Conservation (phyloP, 2,329 filamentous ascomycete species). For the Fusarium fracticaudum region DNA sequence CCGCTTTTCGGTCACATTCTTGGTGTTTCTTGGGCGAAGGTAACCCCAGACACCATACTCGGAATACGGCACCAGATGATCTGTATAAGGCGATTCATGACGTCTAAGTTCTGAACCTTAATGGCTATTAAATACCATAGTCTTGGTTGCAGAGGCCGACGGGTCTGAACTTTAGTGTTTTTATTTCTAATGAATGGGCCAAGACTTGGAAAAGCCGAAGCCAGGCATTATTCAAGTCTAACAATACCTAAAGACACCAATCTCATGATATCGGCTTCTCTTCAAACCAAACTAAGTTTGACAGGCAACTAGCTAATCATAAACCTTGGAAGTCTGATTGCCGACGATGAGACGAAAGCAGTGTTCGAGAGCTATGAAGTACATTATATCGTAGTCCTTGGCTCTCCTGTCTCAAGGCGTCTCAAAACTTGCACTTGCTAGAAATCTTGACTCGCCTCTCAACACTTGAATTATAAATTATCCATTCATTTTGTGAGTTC, state of each 20-base stretch:
- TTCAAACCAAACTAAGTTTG: background rate
- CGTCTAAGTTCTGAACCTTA: background rate
- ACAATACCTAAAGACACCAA: background rate
- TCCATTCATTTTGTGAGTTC: conserved; percentile 55
- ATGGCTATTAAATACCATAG: background rate
- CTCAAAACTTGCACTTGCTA: conserved; percentile 69
- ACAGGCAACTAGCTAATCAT: background rate
- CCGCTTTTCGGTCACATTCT: conserved; percentile 7
- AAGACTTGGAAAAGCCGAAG: background rate
- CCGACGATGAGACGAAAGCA: background rate
- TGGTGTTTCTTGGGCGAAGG: background rate
- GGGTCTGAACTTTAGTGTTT: background rate
- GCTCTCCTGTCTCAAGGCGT: conserved; percentile 66
- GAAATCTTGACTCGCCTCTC: conserved; percentile 71
- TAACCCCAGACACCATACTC: background rate
- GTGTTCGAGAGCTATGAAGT: conserved; percentile 46
- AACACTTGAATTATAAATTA: conserved; percentile 55
- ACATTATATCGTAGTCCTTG: conserved; percentile 52
- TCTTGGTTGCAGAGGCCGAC: background rate
- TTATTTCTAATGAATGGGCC: background rate
- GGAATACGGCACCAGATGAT: background rate
- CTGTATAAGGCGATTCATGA: background rate
- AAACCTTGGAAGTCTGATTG: background rate
- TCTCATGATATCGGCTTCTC: background rate
- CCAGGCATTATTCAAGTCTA: background rate